A percentile compares a stretch with the other conserved stretches of the same genome.
These are phyloP conservation scores for Globisporangium camurandrum DNA, from an alignment of 352 stramenopile genomes.

Conservation along the genomic window DNA sequence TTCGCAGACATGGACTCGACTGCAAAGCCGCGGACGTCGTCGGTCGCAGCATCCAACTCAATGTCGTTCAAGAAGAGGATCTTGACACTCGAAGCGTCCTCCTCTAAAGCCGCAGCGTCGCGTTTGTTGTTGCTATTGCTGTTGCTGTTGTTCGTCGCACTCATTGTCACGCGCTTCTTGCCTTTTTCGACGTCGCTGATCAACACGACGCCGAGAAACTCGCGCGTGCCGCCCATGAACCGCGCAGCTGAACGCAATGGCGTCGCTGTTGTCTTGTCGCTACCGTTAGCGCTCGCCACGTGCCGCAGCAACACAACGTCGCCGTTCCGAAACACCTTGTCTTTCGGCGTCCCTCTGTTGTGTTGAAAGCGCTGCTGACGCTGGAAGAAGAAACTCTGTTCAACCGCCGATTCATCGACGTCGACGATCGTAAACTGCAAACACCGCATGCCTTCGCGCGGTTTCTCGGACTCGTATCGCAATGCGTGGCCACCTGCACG, in stretches of 20 bases:
- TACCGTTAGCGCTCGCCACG: slow-evolving; percentile 14
- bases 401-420: slow-evolving; percentile 23
- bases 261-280: no score
- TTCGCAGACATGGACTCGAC: slow-evolving; percentile 55
- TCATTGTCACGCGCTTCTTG: slow-evolving; percentile 30
- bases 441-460: slow-evolving; percentile 74
- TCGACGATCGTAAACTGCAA: slow-evolving; percentile 68
- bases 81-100: slow-evolving; percentile 61
- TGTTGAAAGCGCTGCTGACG: slow-evolving; percentile 7
- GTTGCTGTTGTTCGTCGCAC: slow-evolving; percentile 12
- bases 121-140: background rate
- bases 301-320: slow-evolving; percentile 64
- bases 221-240: slow-evolving; percentile 38
- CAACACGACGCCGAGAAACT: slow-evolving; percentile 69
- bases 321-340: slow-evolving; percentile 74
- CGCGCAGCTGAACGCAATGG: no score
- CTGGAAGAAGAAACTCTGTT: slow-evolving; percentile 16
- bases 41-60: slow-evolving; percentile 63
- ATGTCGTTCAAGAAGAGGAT: slow-evolving; percentile 78
- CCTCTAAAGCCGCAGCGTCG: slow-evolving; percentile 13
- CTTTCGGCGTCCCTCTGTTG: slow-evolving; percentile 23
- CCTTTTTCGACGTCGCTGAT: slow-evolving; percentile 69
- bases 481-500: slow-evolving; percentile 46
- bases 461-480: slow-evolving; percentile 76
- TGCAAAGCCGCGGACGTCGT: slow-evolving; percentile 49